These are phyloP conservation scores for Canna indica DNA, from an alignment of 176 grass and related monocot genomes.

Conservation along the genomic window DNA sequence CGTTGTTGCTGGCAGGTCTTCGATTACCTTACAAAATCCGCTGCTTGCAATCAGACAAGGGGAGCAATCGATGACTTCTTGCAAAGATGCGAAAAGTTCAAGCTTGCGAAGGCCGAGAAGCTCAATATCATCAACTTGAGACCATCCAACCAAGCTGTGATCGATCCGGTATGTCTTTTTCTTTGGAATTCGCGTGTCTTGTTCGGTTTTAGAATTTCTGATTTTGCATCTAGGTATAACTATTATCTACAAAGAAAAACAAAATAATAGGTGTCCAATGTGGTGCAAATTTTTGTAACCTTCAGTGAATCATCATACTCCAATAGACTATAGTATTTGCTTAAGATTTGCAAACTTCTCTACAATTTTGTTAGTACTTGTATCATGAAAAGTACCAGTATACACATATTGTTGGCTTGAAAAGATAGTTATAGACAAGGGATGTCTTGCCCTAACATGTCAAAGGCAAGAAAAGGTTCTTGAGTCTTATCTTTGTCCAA, in stretches of 20 bases:
- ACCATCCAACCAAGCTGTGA: slow-evolving; percentile 32
- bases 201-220: neutral
- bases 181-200: neutral
- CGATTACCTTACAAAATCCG: slow-evolving; percentile 49
- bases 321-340: too few relatives aligned
- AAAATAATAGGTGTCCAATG: too few relatives aligned
- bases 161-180: slow-evolving; percentile 33
- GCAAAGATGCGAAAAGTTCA: slow-evolving; percentile 53
- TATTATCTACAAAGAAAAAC: neutral
- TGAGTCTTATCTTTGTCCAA: too few relatives aligned
- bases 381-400: too few relatives aligned
- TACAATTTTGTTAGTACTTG: too few relatives aligned
- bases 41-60: slow-evolving; percentile 55
- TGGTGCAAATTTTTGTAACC: too few relatives aligned
- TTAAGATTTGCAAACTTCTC: too few relatives aligned
- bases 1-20: slow-evolving; percentile 40
- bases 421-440: too few relatives aligned
- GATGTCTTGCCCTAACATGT: too few relatives aligned
- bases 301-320: too few relatives aligned
- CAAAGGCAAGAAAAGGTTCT: too few relatives aligned
- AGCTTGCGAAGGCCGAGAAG: slow-evolving; percentile 54
- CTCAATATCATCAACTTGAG: slow-evolving; percentile 65
- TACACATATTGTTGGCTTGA: too few relatives aligned
- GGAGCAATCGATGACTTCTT: slow-evolving; percentile 52
- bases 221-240: slow-evolving; percentile 1